These are phyloP conservation scores for Rubroshorea leprosula DNA, from an alignment of 345 rosid genomes.

Conservation along the genomic window DNA sequence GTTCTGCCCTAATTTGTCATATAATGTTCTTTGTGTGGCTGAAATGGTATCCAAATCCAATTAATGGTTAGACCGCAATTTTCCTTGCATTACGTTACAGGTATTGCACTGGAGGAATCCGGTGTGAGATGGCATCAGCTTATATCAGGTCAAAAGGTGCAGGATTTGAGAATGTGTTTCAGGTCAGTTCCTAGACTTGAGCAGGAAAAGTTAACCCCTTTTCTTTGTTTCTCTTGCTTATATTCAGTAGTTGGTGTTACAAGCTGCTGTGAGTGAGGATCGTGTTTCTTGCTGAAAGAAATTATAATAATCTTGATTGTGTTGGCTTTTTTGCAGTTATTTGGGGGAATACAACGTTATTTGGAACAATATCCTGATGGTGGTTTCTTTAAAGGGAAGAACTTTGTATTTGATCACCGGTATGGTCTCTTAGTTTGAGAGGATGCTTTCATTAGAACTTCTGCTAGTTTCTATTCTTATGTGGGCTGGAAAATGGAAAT, in stretches of 20 bases:
- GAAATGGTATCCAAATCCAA: too few species aligned
- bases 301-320: slow-evolving; percentile 2
- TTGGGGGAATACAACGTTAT: slow-evolving; percentile 92
- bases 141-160: slow-evolving; percentile 82
- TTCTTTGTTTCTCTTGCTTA: not conserved
- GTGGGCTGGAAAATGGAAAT: not conserved
- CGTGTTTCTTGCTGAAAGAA: slow-evolving; percentile 8
- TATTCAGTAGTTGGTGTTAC: slow-evolving; percentile 6
- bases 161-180: slow-evolving; percentile 83
- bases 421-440: slow-evolving; percentile 25
- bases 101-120: slow-evolving; percentile 98
- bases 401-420: slow-evolving; percentile 95
- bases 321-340: slow-evolving; percentile 51
- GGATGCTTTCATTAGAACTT: not conserved
- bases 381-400: slow-evolving; percentile 89
- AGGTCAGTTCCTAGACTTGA: slow-evolving; percentile 41
- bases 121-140: slow-evolving; percentile 99
- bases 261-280: not conserved
- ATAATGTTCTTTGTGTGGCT: not conserved
- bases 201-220: too few species aligned
- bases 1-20: too few species aligned
- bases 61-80: too few species aligned
- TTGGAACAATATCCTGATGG: slow-evolving; percentile 89
- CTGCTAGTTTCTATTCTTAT: not conserved
- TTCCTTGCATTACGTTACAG: slow-evolving; percentile 20